A percentile compares a stretch with the other conserved stretches of the same genome.
These are phyloP conservation scores for Cladorrhinum sp. DNA, from an alignment of 2,329 filamentous ascomycete genomes.

Conservation along the genomic window DNA sequence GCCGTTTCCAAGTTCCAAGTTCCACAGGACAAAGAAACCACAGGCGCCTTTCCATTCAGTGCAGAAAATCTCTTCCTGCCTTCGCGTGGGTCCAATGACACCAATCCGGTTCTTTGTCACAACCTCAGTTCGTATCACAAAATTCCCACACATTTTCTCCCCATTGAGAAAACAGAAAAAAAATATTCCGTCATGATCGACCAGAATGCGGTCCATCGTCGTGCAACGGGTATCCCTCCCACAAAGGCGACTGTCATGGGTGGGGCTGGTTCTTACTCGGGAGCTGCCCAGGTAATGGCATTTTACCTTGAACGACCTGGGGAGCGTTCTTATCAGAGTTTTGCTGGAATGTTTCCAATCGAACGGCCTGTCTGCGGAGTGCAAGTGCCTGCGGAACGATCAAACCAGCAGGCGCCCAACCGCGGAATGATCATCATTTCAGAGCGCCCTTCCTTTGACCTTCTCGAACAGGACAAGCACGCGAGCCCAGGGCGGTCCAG, in stretches of 20 bases:
- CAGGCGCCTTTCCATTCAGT: no score
- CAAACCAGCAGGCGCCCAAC: conserved; percentile 8
- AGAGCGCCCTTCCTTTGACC: not conserved
- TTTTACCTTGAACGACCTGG: not conserved
- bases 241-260: not conserved
- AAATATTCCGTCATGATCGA: not conserved
- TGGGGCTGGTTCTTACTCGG: not conserved
- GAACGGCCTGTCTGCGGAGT: not conserved
- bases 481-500: not conserved
- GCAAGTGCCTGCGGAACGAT: conserved; percentile 15
- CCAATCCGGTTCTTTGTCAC: no score
- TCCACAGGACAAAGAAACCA: conserved; percentile 9
- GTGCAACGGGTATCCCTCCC: not conserved
- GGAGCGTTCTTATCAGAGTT: not conserved
- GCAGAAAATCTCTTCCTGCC: no score
- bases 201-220: not conserved
- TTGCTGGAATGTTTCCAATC: not conserved
- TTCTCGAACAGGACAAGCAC: conserved; percentile 8
- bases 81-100: no score
- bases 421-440: conserved; percentile 1
- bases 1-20: conserved; percentile 14
- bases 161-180: not conserved
- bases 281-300: not conserved
- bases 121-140: no score
- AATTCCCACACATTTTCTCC: no score